Base-by-base conservation (phyloP, 2,329 filamentous ascomycete species). In the Rosellinia necatrix region DNA sequence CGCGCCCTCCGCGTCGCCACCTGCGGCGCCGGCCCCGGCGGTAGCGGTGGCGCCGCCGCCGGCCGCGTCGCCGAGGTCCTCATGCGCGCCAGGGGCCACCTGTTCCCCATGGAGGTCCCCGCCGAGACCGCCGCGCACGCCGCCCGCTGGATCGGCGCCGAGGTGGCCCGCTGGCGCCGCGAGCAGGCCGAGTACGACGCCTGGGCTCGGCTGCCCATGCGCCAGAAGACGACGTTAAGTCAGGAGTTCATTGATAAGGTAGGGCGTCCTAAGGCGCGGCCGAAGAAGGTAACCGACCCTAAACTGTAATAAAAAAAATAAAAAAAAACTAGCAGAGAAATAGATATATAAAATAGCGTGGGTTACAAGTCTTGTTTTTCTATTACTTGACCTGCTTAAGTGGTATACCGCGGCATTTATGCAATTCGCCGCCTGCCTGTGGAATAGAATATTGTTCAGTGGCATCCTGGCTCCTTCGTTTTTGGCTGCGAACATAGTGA, bases 91-190 rank as follows among this genome's bases (percentile, higher is more conserved):
- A 78, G 81, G 5, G 91, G 92, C 0, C 93, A 97, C 72, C 72
- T 97, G 37, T 83, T 97, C 24, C 88, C 92, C 0, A 90, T 96
- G 83, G 92, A 96, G 72, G 81, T 83, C 34, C 89, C 90, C 0
- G 75, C 67, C 2, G 78, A 83, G 66, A 89, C 87, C 59, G 92
- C 91, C 1, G 76, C 81, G 55, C 72, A 81, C 15, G 80, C 82
- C 0, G 81, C 80, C 0, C 68, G 70, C 22, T 90, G 85, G 78
- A 71, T 90, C 52, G 77, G 71, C 0, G 65, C 68, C n/a, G 84
- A 88, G 68, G 61, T 89, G 60, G 69, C 73, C 37, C 71, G 76
- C 24, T 89, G 86, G 84, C 74, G 77, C 60, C 71, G 66, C 2
- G 81, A 87, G 64, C 81, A 88, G 71, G 72, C 72, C 25, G 76